Evolutionary conservation across 2,329 filamentous ascomycete species (phyloP), one percentile per base, ranked within the genome.

Genomic region (Microcyclosporella mali): DNA sequence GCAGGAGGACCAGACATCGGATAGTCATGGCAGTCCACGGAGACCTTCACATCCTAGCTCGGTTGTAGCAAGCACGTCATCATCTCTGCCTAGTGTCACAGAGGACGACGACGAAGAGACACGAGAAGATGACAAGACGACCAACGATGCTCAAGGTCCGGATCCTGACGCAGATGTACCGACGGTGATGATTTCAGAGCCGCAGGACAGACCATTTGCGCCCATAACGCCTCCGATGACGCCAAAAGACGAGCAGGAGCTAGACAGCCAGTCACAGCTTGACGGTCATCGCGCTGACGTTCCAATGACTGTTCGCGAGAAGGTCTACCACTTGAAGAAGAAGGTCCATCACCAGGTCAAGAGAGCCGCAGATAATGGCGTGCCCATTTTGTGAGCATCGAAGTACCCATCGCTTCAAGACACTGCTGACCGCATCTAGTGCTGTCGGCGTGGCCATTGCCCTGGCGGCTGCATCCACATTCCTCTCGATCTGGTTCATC

Each of bases 141-240:
- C 37, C 25, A n/a, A 40, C 3, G 33, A 41, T 25, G 39, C 36
- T 41, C 19, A 41, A 31, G 28, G 21, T n/a, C 8, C 41, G 19
- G n/a, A 32, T 6, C 31, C 35, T 7, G 37, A 45, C 16, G 12
- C 41, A 27, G 41, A 44, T n/a, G 30, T 47, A 11, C 46, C 49
- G 28, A 27, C 43, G 21, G 40, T 42, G 18, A 41, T 40, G 15
- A 27, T 47, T 30, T 31, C 40, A 6, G 43, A 50, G 35, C 16
- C 36, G n/a, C 40, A 46, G 6, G 46, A 45, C 11, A 38, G 51
- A 31, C 56, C 52, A 6, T 50, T 49, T 9, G 53, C 49, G 19
- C 59, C 56, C 2, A 56, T 60, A 2, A 64, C 62, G 11, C 61
- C 61, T 17, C 61, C 62, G 1, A 48, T 61, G 53, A 65, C 60